A percentile compares a stretch with the other conserved stretches of the same genome.
These are phyloP conservation scores for Arabidopsis arenosa DNA, from an alignment of 345 rosid genomes.

Conservation along the genomic window DNA sequence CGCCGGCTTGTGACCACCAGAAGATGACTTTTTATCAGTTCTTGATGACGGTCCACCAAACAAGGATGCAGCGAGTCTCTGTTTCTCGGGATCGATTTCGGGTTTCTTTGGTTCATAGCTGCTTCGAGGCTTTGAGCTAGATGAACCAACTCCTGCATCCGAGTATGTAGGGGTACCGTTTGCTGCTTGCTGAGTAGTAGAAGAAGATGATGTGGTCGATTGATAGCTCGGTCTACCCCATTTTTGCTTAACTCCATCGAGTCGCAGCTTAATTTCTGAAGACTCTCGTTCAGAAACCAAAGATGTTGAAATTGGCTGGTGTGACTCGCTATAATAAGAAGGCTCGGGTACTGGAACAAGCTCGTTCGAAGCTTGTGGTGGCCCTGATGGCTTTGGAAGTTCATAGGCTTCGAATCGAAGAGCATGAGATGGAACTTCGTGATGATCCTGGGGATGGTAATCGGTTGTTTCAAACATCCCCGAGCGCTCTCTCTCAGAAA, in stretches of 20 bases:
- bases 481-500: constrained; percentile 76
- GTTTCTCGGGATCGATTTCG: constrained; percentile 80
- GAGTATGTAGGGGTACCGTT: constrained; percentile 54
- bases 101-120: constrained; percentile 66
- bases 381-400: constrained; percentile 72
- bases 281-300: constrained; percentile 62
- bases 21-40: constrained; percentile 61
- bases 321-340: constrained; percentile 59
- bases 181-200: constrained; percentile 54
- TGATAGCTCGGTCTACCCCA: constrained; percentile 85
- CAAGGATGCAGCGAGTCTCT: constrained; percentile 97
- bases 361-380: constrained; percentile 59
- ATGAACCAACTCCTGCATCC: constrained; percentile 50
- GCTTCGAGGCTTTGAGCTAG: constrained; percentile 58
- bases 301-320: constrained; percentile 51
- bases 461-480: constrained; percentile 56
- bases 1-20: constrained; percentile 57
- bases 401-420: constrained; percentile 97
- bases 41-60: constrained; percentile 81
- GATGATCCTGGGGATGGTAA: constrained; percentile 66
- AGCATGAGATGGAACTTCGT: constrained; percentile 67
- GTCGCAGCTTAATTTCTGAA: constrained; percentile 74
- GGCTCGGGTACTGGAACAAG: constrained; percentile 81
- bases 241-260: constrained; percentile 95
- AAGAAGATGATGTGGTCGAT: constrained; percentile 57